Conservation (phyloP, 202 grass and related monocot species). For the Brachypodium distachyon region DNA sequence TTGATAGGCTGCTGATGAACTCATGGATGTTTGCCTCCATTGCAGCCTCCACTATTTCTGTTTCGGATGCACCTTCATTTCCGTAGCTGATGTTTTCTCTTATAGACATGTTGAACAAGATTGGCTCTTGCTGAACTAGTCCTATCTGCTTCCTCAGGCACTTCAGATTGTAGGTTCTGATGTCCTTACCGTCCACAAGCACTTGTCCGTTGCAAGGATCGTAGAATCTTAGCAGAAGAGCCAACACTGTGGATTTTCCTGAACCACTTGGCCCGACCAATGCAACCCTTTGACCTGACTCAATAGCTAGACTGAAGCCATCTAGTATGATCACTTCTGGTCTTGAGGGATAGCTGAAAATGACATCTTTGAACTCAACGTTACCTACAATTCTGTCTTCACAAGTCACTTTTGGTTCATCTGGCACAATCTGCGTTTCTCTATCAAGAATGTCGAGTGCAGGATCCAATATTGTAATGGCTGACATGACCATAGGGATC, state of each 20-base stretch:
- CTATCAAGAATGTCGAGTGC: conserved; percentile 48
- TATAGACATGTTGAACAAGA: conserved; percentile 52
- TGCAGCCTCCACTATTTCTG: conserved; percentile 45
- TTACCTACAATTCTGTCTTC: conserved; percentile 19
- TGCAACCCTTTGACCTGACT: conserved; percentile 33
- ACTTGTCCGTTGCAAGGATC: conserved; percentile 35
- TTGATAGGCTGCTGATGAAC: conserved; percentile 45
- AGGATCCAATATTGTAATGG: conserved; percentile 34
- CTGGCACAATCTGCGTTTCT: conserved; percentile 40
- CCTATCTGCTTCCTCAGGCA: conserved; percentile 53
- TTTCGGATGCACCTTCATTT: conserved; percentile 30
- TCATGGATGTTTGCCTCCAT: conserved; percentile 49
- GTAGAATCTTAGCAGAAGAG: conserved; percentile 55
- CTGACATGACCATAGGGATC: conserved; percentile 52
- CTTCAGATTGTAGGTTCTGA: conserved; percentile 51
- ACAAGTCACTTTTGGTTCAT: conserved; percentile 15
- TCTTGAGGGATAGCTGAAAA: conserved; percentile 49
- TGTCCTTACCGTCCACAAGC: conserved; percentile 30
- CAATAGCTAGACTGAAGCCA: conserved; percentile 37
- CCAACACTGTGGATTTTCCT: conserved; percentile 54
- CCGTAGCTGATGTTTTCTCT: conserved; percentile 61
- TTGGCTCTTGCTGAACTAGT: conserved; percentile 60
- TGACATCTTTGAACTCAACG: conserved; percentile 26
- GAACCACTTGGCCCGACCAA: conserved; percentile 55
- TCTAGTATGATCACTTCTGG: conserved; percentile 39